These are phyloP conservation scores for Claviceps fusiformis DNA, from an alignment of 2,329 filamentous ascomycete genomes.

Conservation along the genomic window DNA sequence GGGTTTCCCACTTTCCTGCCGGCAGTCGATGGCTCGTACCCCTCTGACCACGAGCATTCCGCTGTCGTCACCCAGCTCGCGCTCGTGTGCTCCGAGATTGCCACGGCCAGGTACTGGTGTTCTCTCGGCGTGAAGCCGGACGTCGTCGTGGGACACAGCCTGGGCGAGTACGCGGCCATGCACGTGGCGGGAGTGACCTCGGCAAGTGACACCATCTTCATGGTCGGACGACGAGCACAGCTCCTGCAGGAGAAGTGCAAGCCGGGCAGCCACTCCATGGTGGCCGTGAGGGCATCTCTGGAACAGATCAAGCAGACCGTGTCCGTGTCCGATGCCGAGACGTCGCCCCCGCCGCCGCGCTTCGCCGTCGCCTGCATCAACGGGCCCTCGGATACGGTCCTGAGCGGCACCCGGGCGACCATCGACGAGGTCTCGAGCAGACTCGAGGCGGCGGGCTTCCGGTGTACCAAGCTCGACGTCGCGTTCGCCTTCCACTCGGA, in stretches of 20 bases:
- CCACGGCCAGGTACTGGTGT: slow-evolving; percentile 25
- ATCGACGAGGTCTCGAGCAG: slow-evolving; percentile 1
- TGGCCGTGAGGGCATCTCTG: slow-evolving; percentile 32
- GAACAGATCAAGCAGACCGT: slow-evolving; percentile 26
- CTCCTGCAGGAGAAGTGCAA: slow-evolving; percentile 53
- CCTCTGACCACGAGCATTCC: slow-evolving; percentile 1
- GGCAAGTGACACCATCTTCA: slow-evolving; percentile 55
- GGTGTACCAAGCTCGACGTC: slow-evolving; percentile 18
- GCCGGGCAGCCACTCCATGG: slow-evolving; percentile 49
- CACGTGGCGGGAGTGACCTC: slow-evolving; percentile 58
- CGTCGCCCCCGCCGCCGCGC: too few species aligned
- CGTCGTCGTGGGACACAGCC: slow-evolving; percentile 46
- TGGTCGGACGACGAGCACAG: slow-evolving; percentile 55
- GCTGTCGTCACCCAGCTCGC: slow-evolving; percentile 23
- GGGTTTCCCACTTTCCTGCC: slow-evolving; percentile 25
- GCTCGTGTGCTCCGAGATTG: slow-evolving; percentile 25
- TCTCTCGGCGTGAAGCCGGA: slow-evolving; percentile 38
- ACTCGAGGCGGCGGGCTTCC: slow-evolving; percentile 10
- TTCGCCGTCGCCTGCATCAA: slow-evolving; percentile 43
- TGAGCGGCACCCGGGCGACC: slow-evolving; percentile 3
- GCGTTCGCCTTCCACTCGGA: slow-evolving; percentile 21
- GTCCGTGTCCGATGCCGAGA: background rate
- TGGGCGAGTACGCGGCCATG: slow-evolving; percentile 63
- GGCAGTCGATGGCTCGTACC: slow-evolving; percentile 29
- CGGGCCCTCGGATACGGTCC: slow-evolving; percentile 43